Conservation (phyloP, 2,329 filamentous ascomycete species). For the Cytospora paraplurivora region DNA sequence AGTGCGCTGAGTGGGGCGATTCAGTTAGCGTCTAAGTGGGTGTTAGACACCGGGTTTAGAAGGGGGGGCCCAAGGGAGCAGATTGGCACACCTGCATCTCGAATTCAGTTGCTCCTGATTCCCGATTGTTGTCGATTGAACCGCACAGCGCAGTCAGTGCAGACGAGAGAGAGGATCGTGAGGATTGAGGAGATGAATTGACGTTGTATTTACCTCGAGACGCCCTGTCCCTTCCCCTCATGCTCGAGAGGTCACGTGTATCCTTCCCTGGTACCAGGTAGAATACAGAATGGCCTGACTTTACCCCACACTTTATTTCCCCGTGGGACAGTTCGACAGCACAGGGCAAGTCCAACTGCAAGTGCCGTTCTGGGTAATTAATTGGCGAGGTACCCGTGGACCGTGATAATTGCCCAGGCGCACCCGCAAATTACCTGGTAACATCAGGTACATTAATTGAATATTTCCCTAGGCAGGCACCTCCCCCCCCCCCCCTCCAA, state of each 20-base stretch:
- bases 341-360: not conserved
- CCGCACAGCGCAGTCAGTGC: not conserved
- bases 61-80: not conserved
- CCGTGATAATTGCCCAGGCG: not conserved
- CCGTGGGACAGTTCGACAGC: slow-evolving; percentile 14
- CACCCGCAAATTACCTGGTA: too few species aligned
- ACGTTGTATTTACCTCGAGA: slow-evolving; percentile 26
- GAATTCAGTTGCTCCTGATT: not conserved
- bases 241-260: slow-evolving; percentile 24
- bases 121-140: not conserved
- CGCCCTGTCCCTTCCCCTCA: slow-evolving; percentile 19
- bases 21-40: slow-evolving; percentile 12
- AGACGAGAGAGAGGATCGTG: not conserved
- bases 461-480: not conserved
- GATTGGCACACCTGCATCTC: not conserved
- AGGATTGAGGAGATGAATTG: slow-evolving; percentile 17
- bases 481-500: not conserved
- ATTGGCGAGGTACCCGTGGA: too few species aligned
- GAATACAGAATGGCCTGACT: slow-evolving; percentile 24
- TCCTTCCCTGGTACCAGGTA: not conserved
- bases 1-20: slow-evolving; percentile 20
- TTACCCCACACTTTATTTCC: slow-evolving; percentile 25
- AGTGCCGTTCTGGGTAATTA: not conserved
- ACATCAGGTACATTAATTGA: not conserved
- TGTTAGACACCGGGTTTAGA: not conserved